Base-by-base conservation (phyloP, 345 rosid species). In the Citrus reticulata region DNA sequence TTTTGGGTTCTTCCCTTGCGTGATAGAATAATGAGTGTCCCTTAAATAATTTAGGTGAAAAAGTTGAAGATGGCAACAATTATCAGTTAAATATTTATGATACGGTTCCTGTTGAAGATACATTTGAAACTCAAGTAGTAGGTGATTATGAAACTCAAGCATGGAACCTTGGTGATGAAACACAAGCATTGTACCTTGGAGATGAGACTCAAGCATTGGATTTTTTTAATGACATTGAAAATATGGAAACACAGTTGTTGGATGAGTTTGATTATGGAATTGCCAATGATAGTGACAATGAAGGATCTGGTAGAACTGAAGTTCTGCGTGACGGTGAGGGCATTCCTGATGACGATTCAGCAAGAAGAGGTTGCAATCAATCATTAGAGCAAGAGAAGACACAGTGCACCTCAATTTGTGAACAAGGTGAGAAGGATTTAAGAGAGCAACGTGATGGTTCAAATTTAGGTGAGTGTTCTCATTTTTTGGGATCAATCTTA, bases 261-360 rank as follows among this genome's bases (percentile, higher is more conserved):
- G 85, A 84, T 63, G 83, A 61, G 57, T 77, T 49, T 1, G 86
- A 81, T 32, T 59, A 78, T 34, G 69, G 67, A 16, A 77, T 79
- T 79, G 81, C 61, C 11, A 27, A 46, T 9, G 86, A 84, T 83
- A 71, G 85, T 82, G 89, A 88, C 61, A 86, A 82, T 86, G 95
- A 89, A 83, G 88, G 75, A 76, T 81, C 84, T 0, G 81, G 78
- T 42, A 78, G 69, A 79, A 93, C 93, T 65, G 89, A 84, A 84
- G 83, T 83, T 77, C 80, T 89, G 84, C 85, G 68, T 70, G 82
- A 81, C 6, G 75, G 30, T 60, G 80, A 57, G 67, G 90, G 82
- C 74, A 64, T 82, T 59, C 80, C 73, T 57, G 93, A 83, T 78
- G 87, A 71, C 58, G 89, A 87, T 63, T 60, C 76, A 2, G 73